Evolutionary conservation across 2,329 filamentous ascomycete genomes (phyloP), one percentile per base, ranked within the genome.

Genomic region (Pestalotiopsis sp.): DNA sequence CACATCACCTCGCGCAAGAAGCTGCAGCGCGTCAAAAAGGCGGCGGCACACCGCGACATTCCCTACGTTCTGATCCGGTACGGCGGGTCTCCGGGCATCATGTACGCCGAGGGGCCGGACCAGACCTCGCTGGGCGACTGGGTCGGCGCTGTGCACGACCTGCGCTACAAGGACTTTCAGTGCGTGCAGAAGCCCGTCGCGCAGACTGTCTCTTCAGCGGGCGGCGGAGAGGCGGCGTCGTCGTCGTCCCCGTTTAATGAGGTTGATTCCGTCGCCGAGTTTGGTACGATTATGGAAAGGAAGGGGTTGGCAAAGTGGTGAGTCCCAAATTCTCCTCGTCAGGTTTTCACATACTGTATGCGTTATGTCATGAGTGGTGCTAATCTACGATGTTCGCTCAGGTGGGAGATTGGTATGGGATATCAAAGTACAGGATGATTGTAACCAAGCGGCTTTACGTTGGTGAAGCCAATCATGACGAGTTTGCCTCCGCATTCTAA

Each of bases 1-100:
- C 92, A 95, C 78, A 94, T 95, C 75, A 94, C 92, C 4, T 94
- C 91, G 0, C 90, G 92, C 72, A 94, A 93, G 77, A 95, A 95
- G 76, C 80, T 86, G 0, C 80, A 82, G 7, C 80, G 80, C 68
- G 84, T 95, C 25, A 88, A 84, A 65, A 91, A 92, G 78, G 89
- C 90, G 2, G 86, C 88, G 3, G 89, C 91, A 6, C 84, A 87
- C 39, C 83, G 86, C 61, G 83, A 87, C 72, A 81, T 89, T 68
- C 86, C 90, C 65, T 91, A 87, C 72, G 88, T 91, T 1, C 81
- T 94, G 3, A 82, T 93, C 1, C 87, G 92, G 31, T 90, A 86
- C 70, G 91, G 92, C 12, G 89, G 90, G 2, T 87, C 86, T 27
- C 92, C 92, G 0, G 92, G 92, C 1, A 90, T 95, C 72, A 94